phyloP scores from a whole-genome alignment of 2,329 filamentous ascomycete genomes.

The Sarocladium strictum region DNA sequence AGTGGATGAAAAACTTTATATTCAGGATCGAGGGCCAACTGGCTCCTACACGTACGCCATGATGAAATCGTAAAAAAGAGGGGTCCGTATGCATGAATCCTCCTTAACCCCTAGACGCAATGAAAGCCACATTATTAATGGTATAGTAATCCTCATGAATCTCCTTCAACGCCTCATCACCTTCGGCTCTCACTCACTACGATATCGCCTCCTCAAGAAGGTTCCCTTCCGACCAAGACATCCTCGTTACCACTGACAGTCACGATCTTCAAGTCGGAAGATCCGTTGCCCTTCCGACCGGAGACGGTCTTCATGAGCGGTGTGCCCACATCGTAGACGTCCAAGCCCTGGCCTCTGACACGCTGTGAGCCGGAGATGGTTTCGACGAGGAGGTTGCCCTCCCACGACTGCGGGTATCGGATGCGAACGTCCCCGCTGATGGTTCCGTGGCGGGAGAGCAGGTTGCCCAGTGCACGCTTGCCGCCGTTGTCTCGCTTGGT shows the following conservation, averaged over 20 bases:
- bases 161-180: not conserved
- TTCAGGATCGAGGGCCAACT: not conserved
- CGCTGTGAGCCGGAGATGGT: constrained; percentile 34
- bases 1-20: too few species aligned
- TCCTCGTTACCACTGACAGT: constrained; percentile 25
- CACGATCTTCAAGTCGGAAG: constrained; percentile 25
- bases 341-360: constrained; percentile 36
- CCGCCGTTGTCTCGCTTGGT: not conserved
- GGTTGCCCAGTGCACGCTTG: constrained; percentile 13
- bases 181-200: not conserved
- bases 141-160: not conserved
- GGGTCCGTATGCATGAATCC: not conserved
- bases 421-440: constrained; percentile 38
- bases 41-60: not conserved
- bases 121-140: not conserved
- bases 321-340: constrained; percentile 26
- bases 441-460: constrained; percentile 36
- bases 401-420: constrained; percentile 43
- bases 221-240: constrained; percentile 18
- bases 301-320: constrained; percentile 24
- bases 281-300: constrained; percentile 36
- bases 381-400: constrained; percentile 35
- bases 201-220: not conserved
- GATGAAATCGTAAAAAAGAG: not conserved
- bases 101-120: not conserved